Percentiles rank a stretch among this genome's conserved stretches.
Evolutionary conservation across 2,329 filamentous ascomycete genomes (phyloP).

Genomic region (Monosporascus sp.): DNA sequence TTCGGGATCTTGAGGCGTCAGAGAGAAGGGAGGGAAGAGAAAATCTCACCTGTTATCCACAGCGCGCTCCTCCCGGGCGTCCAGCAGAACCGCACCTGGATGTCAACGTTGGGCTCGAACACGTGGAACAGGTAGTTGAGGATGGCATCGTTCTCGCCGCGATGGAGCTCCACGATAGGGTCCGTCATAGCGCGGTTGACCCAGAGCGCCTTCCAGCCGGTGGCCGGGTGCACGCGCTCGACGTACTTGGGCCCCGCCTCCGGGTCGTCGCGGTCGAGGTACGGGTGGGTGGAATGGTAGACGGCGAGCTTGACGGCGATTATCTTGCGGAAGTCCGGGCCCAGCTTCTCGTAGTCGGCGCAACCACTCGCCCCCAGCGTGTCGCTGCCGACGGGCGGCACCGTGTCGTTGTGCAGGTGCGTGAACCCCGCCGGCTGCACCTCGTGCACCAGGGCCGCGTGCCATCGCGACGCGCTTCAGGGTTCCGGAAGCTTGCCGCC

Average conservation of each 20-base stretch:
- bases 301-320: conserved; percentile 63
- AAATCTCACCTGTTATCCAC: conserved; percentile 57
- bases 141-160: conserved; percentile 63
- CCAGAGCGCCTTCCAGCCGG: conserved; percentile 69
- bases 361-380: no score
- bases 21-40: background rate
- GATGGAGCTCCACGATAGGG: conserved; percentile 63
- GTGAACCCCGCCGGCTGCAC: conserved; percentile 65
- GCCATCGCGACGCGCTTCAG: conserved; percentile 66
- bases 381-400: no score
- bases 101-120: conserved; percentile 65
- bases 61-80: conserved; percentile 60
- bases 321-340: conserved; percentile 62
- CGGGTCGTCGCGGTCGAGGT: conserved; percentile 59
- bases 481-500: conserved; percentile 57
- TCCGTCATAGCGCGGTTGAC: conserved; percentile 67
- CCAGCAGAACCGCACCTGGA: conserved; percentile 69
- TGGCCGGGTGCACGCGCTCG: conserved; percentile 65
- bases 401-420: conserved; percentile 63
- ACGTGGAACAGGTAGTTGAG: conserved; percentile 63
- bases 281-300: conserved; percentile 60
- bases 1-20: background rate
- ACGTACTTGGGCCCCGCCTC: conserved; percentile 58
- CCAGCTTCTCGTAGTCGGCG: conserved; percentile 72
- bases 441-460: conserved; percentile 67